Evolutionary conservation across 1,284 basidiomycete species (phyloP).

Genomic region (Sporisorium scitamineum): DNA sequence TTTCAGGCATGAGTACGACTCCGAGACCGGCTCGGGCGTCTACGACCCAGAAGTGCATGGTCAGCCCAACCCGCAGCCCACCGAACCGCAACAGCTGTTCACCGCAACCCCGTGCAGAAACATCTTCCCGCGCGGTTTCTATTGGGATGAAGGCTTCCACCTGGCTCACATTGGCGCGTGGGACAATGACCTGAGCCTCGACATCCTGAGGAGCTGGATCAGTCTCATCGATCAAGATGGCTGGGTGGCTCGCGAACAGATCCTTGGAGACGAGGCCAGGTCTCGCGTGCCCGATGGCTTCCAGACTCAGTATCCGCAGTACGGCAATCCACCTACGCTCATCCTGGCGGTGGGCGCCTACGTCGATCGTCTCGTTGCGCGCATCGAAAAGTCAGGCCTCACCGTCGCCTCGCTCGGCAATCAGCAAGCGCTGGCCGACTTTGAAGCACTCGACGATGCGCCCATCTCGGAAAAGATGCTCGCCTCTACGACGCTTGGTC

Average conservation of each 20-base stretch:
- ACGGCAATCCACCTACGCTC: constrained; percentile 92
- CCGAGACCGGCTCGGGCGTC: constrained; percentile 65
- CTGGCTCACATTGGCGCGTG: constrained; percentile 87
- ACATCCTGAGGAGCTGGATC: constrained; percentile 90
- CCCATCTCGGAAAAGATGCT: constrained; percentile 40
- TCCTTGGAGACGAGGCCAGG: constrained; percentile 91
- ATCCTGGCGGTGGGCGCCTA: constrained; percentile 89
- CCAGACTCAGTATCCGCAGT: constrained; percentile 89
- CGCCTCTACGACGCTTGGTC: constrained; percentile 71
- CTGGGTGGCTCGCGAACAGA: constrained; percentile 95
- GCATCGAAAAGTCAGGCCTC: constrained; percentile 35
- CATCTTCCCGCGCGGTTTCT: constrained; percentile 96
- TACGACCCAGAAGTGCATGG: constrained; percentile 49
- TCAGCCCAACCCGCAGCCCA: constrained; percentile 68
- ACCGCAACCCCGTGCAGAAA: constrained; percentile 93
- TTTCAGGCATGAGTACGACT: constrained; percentile 87
- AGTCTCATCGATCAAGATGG: constrained; percentile 89
- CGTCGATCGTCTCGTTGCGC: constrained; percentile 78
- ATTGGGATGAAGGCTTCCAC: constrained; percentile 98
- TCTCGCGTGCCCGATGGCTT: constrained; percentile 82
- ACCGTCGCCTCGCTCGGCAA: constrained; percentile 13
- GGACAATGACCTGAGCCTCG: constrained; percentile 90
- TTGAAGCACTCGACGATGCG: constrained; percentile 20
- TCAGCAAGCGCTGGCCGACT: constrained; percentile 18
- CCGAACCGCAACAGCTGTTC: constrained; percentile 77